These are phyloP conservation scores for Alternaria incomplexa DNA, from an alignment of 2,329 filamentous ascomycete genomes.

Conservation along the genomic window DNA sequence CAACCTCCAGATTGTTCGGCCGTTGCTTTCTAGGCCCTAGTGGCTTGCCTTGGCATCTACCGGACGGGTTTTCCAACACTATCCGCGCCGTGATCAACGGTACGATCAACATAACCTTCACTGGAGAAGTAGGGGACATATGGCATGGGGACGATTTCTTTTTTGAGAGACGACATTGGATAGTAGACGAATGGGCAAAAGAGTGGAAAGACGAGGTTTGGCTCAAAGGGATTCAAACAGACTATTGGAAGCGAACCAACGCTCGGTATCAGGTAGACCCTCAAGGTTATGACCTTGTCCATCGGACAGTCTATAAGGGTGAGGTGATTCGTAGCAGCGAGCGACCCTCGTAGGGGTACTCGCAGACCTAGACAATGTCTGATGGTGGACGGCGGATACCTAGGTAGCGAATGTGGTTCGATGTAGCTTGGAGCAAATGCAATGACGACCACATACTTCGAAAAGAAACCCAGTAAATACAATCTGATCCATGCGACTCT, in stretches of 20 bases:
- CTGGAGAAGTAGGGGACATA: neutral
- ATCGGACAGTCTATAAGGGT: neutral
- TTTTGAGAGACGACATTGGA: neutral
- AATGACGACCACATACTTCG: too few species aligned
- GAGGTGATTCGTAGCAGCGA: neutral
- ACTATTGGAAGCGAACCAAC: neutral
- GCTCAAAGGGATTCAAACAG: fast-evolving
- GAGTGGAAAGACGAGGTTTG: neutral
- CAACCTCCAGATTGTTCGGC: neutral
- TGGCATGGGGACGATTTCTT: neutral
- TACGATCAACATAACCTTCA: neutral
- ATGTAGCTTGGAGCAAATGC: too few species aligned
- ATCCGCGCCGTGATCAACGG: neutral
- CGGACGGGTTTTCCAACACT: neutral
- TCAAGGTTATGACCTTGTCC: neutral
- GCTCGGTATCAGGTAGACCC: neutral
- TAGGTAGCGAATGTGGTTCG: too few species aligned
- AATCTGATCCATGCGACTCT: neutral
- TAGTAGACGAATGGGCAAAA: neutral
- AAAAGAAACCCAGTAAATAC: too few species aligned
- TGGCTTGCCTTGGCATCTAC: neutral
- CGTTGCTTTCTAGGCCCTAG: too few species aligned
- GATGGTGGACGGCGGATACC: too few species aligned
- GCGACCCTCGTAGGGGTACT: neutral
- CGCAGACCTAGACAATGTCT: neutral